Evolutionary conservation across 305 asterid genomes (phyloP).

Genomic region (Salvia sclarea): DNA sequence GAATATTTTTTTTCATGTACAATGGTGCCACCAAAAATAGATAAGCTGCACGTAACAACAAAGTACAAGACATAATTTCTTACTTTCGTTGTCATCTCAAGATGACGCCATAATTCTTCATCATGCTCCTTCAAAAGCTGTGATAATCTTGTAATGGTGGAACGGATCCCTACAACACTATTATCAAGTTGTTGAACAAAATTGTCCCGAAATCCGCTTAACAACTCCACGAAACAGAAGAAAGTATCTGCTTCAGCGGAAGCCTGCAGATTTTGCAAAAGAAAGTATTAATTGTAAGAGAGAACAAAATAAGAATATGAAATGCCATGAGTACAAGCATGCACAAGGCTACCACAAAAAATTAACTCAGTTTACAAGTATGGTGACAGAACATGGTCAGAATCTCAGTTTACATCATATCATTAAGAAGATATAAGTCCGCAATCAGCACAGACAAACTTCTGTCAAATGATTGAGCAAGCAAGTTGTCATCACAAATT

Average conservation of each 20-base stretch:
- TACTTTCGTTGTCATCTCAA: constrained; percentile 94
- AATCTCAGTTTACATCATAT: not conserved
- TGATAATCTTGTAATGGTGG: constrained; percentile 82
- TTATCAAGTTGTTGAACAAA: constrained; percentile 95
- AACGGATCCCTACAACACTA: constrained; percentile 93
- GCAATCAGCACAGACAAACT: no score
- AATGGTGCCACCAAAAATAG: constrained; percentile 7
- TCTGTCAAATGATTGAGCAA: no score
- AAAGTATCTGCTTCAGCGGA: constrained; percentile 92
- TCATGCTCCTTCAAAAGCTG: constrained; percentile 91
- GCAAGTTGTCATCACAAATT: no score
- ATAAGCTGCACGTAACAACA: constrained; percentile 10
- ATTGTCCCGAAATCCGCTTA: constrained; percentile 91
- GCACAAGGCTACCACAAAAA: constrained; percentile 10
- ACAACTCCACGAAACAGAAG: constrained; percentile 94
- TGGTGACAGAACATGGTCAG: not conserved
- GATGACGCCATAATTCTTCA: constrained; percentile 99
- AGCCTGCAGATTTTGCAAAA: constrained; percentile 56
- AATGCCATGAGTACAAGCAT: constrained; percentile 12
- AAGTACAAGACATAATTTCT: constrained; percentile 41
- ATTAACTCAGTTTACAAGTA: constrained; percentile 4
- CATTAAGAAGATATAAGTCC: no score
- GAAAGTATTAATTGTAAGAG: constrained; percentile 29
- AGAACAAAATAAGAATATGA: constrained; percentile 48
- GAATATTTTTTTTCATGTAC: not conserved